A percentile compares a stretch with the other conserved stretches of the same genome.
These are phyloP conservation scores for Prunella vulgaris DNA, from an alignment of 257 asterid species.

Conservation along the genomic window DNA sequence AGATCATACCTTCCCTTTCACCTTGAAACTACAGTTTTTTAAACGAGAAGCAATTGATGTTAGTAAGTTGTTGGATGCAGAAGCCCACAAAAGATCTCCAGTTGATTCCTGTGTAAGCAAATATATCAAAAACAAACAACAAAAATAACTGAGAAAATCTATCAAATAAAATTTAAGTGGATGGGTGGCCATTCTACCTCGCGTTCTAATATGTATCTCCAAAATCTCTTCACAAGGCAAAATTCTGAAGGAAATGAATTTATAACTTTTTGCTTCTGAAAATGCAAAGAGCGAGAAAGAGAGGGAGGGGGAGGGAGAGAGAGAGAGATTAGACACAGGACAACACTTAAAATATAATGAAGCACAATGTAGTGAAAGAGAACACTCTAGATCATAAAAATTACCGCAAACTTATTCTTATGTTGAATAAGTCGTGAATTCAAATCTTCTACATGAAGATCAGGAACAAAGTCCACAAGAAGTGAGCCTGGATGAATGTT, in stretches of 20 bases:
- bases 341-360: background rate
- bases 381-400: conserved; percentile 14
- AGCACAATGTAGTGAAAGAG: background rate
- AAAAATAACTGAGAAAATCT: conserved; percentile 11
- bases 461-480: conserved; percentile 83
- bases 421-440: conserved; percentile 58
- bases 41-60: conserved; percentile 52
- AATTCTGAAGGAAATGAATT: conserved; percentile 76
- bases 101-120: conserved; percentile 44
- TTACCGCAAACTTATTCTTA: conserved; percentile 69
- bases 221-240: conserved; percentile 78
- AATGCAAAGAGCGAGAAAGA: conserved; percentile 16
- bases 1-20: conserved; percentile 72
- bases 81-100: conserved; percentile 82
- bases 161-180: conserved; percentile 24
- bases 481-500: conserved; percentile 53
- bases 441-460: conserved; percentile 55
- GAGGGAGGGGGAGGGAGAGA: conserved; percentile 12
- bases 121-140: conserved; percentile 11
- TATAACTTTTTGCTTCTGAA: conserved; percentile 76
- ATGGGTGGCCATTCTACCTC: conserved; percentile 43
- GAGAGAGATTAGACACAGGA: conserved; percentile 11
- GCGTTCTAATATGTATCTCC: conserved; percentile 74
- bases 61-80: conserved; percentile 55
- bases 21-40: conserved; percentile 56